A percentile compares a stretch with the other conserved stretches of the same genome.
phyloP scores from a whole-genome alignment of 2,329 filamentous ascomycete species.

The Aphanocladium album region DNA sequence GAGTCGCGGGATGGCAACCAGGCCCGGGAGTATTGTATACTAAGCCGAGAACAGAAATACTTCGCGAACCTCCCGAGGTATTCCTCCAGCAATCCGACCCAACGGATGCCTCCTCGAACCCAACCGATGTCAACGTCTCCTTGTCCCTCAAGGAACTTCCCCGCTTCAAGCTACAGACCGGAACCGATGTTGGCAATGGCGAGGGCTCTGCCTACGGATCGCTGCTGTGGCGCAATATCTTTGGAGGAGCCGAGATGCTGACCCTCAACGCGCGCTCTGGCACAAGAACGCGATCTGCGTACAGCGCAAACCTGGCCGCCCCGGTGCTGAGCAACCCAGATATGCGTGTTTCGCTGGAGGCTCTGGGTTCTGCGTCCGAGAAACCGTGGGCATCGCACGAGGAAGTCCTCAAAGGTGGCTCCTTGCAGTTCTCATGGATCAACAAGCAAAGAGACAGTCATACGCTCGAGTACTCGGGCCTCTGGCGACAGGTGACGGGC shows the following conservation, averaged over 20 bases:
- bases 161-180: slow-evolving; percentile 83
- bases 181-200: slow-evolving; percentile 87
- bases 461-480: slow-evolving; percentile 71
- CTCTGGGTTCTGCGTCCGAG: slow-evolving; percentile 73
- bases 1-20: slow-evolving; percentile 25
- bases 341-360: slow-evolving; percentile 72
- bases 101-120: slow-evolving; percentile 62
- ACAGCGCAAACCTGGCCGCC: slow-evolving; percentile 78
- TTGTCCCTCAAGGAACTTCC: slow-evolving; percentile 78
- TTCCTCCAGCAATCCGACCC: slow-evolving; percentile 73
- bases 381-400: slow-evolving; percentile 95
- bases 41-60: slow-evolving; percentile 60
- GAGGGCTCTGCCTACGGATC: slow-evolving; percentile 93
- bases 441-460: slow-evolving; percentile 62
- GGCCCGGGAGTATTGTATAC: slow-evolving; percentile 2
- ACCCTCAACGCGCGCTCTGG: slow-evolving; percentile 83
- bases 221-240: slow-evolving; percentile 81
- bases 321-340: slow-evolving; percentile 83
- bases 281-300: slow-evolving; percentile 85
- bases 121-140: slow-evolving; percentile 77
- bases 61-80: slow-evolving; percentile 75
- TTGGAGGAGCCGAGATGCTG: slow-evolving; percentile 88
- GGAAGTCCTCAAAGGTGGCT: slow-evolving; percentile 75
- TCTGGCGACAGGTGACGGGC: slow-evolving; percentile 85
- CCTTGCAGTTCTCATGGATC: slow-evolving; percentile 71